phyloP scores from a whole-genome alignment of 2,329 filamentous ascomycete species.

The Sclerotinia trifoliorum region DNA sequence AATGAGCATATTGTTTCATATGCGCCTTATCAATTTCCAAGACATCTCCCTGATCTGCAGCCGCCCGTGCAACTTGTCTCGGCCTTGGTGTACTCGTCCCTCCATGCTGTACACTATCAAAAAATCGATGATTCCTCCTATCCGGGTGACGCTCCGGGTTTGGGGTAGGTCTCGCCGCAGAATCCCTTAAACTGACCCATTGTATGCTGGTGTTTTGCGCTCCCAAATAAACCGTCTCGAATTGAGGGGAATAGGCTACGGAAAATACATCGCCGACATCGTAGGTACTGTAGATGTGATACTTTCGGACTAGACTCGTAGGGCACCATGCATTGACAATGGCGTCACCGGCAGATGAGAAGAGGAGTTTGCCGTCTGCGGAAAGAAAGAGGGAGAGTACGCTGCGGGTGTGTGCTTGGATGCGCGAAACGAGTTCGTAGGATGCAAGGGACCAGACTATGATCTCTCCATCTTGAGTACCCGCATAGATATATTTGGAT shows the following conservation, averaged over 20 bases:
- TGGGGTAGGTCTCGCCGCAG: slow-evolving; percentile 56
- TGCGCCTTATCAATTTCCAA: slow-evolving; percentile 80
- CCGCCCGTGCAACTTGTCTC: slow-evolving; percentile 45
- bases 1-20: slow-evolving; percentile 87
- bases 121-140: slow-evolving; percentile 80
- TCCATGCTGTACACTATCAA: slow-evolving; percentile 88
- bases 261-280: slow-evolving; percentile 96
- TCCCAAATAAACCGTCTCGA: slow-evolving; percentile 84
- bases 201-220: slow-evolving; percentile 94
- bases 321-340: slow-evolving; percentile 94
- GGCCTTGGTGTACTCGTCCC: slow-evolving; percentile 70
- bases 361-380: slow-evolving; percentile 68
- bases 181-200: slow-evolving; percentile 77
- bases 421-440: slow-evolving; percentile 73
- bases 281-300: slow-evolving; percentile 89
- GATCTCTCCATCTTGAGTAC: slow-evolving; percentile 91
- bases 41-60: slow-evolving; percentile 58
- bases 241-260: slow-evolving; percentile 77
- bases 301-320: slow-evolving; percentile 69
- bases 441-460: slow-evolving; percentile 86
- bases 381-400: slow-evolving; percentile 84
- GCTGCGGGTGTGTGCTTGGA: slow-evolving; percentile 89
- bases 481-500: slow-evolving; percentile 80
- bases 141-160: slow-evolving; percentile 70
- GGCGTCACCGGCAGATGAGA: slow-evolving; percentile 91